A percentile compares a stretch with the other conserved stretches of the same genome.
phyloP scores from a whole-genome alignment of 169 alveolate species.

The Cardiosporidium cionae region DNA sequence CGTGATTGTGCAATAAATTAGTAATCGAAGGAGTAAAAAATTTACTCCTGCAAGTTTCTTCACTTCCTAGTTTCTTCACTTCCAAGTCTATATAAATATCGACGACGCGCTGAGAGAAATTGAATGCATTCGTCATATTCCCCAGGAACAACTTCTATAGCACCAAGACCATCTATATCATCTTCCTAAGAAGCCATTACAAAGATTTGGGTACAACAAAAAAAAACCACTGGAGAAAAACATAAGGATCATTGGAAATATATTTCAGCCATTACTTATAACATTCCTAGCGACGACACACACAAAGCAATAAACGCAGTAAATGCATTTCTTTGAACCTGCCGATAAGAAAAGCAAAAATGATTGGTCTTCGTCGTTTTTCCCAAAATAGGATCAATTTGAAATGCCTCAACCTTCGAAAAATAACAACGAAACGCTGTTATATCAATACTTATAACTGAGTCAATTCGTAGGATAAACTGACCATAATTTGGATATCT shows the following conservation, averaged over 20 bases:
- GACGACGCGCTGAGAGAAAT: constrained; percentile 17
- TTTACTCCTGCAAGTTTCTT: too few relatives aligned
- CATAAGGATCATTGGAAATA: too few relatives aligned
- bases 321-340: neutral
- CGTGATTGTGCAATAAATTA: too few relatives aligned
- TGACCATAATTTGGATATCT: neutral
- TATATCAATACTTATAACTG: neutral
- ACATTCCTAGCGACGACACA: too few relatives aligned
- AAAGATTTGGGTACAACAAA: too few relatives aligned
- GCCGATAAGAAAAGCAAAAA: constrained; percentile 4
- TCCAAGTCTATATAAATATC: constrained; percentile 2
- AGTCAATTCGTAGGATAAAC: neutral
- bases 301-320: neutral
- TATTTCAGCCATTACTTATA: too few relatives aligned
- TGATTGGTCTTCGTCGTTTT: neutral
- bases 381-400: constrained; percentile 6
- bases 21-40: too few relatives aligned
- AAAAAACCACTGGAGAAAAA: too few relatives aligned
- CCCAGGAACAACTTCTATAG: neutral
- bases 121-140: constrained; percentile 21
- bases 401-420: constrained; percentile 28
- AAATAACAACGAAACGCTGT: too few relatives aligned
- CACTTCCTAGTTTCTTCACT: neutral
- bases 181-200: too few relatives aligned
- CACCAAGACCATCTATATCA: too few relatives aligned